Base-by-base conservation (phyloP, 148 eudicot species). In the Chenopodium album region DNA sequence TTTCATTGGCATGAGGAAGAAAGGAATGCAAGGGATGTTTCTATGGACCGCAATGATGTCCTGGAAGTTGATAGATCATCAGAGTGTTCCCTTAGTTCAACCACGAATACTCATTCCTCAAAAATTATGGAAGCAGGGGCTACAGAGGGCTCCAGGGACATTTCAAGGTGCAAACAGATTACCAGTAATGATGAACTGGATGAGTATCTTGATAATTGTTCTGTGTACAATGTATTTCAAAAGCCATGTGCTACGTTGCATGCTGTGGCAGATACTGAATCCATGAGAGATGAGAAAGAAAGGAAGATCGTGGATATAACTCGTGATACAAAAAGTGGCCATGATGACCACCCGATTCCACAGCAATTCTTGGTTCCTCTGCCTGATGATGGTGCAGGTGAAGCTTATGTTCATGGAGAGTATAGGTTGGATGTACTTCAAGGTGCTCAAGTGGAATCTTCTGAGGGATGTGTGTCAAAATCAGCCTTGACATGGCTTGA, bases 161-260 rank as follows among this genome's bases (percentile, higher is more conserved):
- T 70, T 80, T 73, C 82, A 79, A 76, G 78, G 31, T 75, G 72
- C 73, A 78, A 86, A 76, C 85, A 85, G 80, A 79, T 31, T 47
- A 73, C 76, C 62, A 81, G 71, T 74, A 76, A 85, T 68, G 89
- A 85, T 83, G 90, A 84, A 48, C 65, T 85, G 67, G 84, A 76
- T 59, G 90, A 87, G 19, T 87, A 85, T 83, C 90, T 89, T 76
- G 85, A 88, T 56, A 64, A 74, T 41, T 82, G 83, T 87, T 79
- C 85, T 60, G 84, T 76, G 76, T 13, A 84, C 63, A 76, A 88
- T 80, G 76, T 85, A 7, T 90, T 88, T 72, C 67, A 79, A 69
- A 84, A 86, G 76, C 81, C 78, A 34, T 81, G 83, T 79, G 71
- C 82, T 44, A 79, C 63, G 44, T 50, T 79, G 68, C 79, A 88